These are phyloP conservation scores for Ambrosiella beaveri DNA, from an alignment of 2,329 filamentous ascomycete species.

Conservation along the genomic window DNA sequence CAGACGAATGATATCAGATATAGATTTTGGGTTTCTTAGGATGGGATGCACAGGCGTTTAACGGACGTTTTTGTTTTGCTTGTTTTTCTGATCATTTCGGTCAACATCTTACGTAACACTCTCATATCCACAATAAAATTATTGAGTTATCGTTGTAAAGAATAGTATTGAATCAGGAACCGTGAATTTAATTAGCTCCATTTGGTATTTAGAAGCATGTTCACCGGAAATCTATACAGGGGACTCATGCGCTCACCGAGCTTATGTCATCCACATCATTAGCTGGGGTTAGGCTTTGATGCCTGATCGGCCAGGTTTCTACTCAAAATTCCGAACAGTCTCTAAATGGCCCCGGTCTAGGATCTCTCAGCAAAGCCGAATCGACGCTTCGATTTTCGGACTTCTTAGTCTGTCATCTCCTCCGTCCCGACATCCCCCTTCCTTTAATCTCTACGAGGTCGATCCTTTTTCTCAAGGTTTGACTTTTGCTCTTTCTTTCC, in stretches of 20 bases:
- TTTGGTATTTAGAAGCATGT: neutral
- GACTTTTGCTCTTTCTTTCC: neutral
- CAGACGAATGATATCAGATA: neutral
- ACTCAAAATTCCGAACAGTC: constrained; percentile 12
- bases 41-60: constrained; percentile 3
- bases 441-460: constrained; percentile 11
- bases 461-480: neutral
- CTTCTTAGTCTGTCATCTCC: constrained; percentile 16
- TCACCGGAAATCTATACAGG: neutral
- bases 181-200: neutral
- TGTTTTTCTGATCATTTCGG: neutral
- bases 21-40: neutral
- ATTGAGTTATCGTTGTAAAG: too few relatives aligned
- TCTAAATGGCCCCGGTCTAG: constrained; percentile 9
- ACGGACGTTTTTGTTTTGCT: neutral
- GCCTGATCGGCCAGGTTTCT: constrained; percentile 12
- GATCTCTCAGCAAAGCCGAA: constrained; percentile 6
- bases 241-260: constrained; percentile 1
- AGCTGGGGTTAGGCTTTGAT: neutral
- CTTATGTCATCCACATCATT: constrained; percentile 8
- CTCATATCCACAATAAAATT: too few relatives aligned
- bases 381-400: constrained; percentile 7
- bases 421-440: constrained; percentile 16
- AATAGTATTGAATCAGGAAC: too few relatives aligned
- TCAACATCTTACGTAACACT: too few relatives aligned